Percentiles rank a stretch among this genome's conserved stretches.
phyloP scores from a whole-genome alignment of 2,329 filamentous ascomycete species.

The Cyanodermella asteris region DNA sequence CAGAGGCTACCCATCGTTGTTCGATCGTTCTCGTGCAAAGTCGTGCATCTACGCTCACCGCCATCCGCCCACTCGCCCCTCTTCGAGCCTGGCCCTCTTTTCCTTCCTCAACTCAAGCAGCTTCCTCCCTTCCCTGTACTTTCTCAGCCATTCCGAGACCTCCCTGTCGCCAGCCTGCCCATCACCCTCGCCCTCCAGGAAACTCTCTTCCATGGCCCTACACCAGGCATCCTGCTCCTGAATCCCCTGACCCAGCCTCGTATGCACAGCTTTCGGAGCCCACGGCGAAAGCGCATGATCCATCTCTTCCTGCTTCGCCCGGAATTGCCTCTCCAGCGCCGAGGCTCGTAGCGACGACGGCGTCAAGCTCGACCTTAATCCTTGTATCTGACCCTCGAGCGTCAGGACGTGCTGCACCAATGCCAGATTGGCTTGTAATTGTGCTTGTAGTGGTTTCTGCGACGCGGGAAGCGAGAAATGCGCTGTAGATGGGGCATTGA shows the following conservation, averaged over 20 bases:
- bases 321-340: conserved; percentile 78
- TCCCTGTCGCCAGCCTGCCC: conserved; percentile 16
- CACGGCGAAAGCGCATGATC: conserved; percentile 67
- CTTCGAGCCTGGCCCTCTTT: no score
- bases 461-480: conserved; percentile 50
- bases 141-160: conserved; percentile 49
- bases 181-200: conserved; percentile 19
- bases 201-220: conserved; percentile 65
- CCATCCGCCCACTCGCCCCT: conserved; percentile 87
- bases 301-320: conserved; percentile 70
- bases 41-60: conserved; percentile 36
- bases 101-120: no score
- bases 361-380: no score
- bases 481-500: conserved; percentile 40
- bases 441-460: conserved; percentile 39
- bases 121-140: conserved; percentile 77
- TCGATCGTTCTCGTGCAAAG: no score
- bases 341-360: conserved; percentile 41
- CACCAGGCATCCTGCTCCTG: conserved; percentile 67
- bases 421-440: conserved; percentile 49
- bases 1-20: no score
- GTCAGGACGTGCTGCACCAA: conserved; percentile 31
- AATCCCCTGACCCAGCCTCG: conserved; percentile 52
- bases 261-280: conserved; percentile 67
- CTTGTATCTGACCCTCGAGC: conserved; percentile 24